Percentiles rank a stretch among this genome's conserved stretches.
Conservation (phyloP, 177 flowering plant genomes). For the Tripterygium wilfordii region DNA sequence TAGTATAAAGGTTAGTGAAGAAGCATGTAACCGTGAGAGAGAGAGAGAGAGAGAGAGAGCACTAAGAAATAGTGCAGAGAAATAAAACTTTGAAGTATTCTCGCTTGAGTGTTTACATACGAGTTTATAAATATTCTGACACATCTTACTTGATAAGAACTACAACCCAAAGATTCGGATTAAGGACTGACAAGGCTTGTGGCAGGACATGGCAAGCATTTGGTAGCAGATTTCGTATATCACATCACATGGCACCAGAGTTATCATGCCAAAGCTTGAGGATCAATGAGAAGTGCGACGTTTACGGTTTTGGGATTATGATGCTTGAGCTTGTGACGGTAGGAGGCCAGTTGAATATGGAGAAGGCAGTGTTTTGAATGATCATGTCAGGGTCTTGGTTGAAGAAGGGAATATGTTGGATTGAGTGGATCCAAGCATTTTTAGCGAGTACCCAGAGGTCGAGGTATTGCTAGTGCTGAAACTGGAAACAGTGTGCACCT, state of each 20-base stretch:
- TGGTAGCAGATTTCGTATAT: slow-evolving; percentile 63
- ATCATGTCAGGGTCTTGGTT: slow-evolving; percentile 63
- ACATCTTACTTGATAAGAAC: slow-evolving; percentile 76
- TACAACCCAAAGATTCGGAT: slow-evolving; percentile 73
- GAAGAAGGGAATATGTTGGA: slow-evolving; percentile 80
- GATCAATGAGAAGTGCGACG: slow-evolving; percentile 66
- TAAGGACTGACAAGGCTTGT: slow-evolving; percentile 79
- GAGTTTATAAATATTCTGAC: too few species aligned
- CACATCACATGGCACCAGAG: slow-evolving; percentile 92
- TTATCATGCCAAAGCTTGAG: slow-evolving; percentile 90
- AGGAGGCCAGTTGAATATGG: slow-evolving; percentile 85
- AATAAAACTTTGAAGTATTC: too few species aligned
- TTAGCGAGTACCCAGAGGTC: slow-evolving; percentile 69
- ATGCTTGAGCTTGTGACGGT: slow-evolving; percentile 78
- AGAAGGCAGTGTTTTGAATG: slow-evolving; percentile 74
- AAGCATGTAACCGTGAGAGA: too few species aligned
- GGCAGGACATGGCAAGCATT: slow-evolving; percentile 58
- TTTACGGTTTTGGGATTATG: slow-evolving; percentile 48
- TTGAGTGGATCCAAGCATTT: slow-evolving; percentile 69
- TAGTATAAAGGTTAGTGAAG: too few species aligned
- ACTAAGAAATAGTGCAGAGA: too few species aligned
- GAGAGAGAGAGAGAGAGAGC: too few species aligned
- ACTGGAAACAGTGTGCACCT: slow-evolving; percentile 86
- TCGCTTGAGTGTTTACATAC: too few species aligned
- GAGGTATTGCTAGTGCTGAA: slow-evolving; percentile 87